Percentiles rank a stretch among this genome's conserved stretches.
Evolutionary conservation across 306 rosid species (phyloP).

Genomic region (Citrullus colocynthis): DNA sequence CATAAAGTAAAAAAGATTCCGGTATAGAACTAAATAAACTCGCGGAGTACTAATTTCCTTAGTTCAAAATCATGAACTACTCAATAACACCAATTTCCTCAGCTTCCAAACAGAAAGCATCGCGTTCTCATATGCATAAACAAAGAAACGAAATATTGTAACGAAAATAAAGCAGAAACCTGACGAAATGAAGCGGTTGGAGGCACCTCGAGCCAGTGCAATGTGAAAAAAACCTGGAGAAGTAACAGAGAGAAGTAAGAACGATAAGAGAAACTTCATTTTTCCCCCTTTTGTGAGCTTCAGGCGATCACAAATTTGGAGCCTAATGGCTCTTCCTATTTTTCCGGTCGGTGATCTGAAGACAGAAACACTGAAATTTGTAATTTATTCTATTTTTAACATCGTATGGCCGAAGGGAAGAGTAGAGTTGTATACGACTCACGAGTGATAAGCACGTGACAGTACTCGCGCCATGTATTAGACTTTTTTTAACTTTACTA

Average conservation of each 20-base stretch:
- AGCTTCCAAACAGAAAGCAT: neutral
- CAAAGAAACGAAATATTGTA: neutral
- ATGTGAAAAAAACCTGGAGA: conserved; percentile 17
- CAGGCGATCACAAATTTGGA: conserved; percentile 1
- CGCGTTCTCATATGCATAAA: neutral
- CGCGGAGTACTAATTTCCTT: neutral
- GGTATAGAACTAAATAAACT: neutral
- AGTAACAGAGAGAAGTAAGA: conserved; percentile 23
- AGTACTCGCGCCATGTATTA: neutral
- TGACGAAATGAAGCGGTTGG: conserved; percentile 16
- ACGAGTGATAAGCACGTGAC: conserved; percentile 1
- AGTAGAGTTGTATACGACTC: neutral
- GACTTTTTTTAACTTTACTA: no score
- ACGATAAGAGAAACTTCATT: conserved; percentile 16
- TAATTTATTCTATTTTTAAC: neutral
- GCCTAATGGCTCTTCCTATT: neutral
- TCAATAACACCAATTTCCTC: neutral
- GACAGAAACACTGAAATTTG: neutral
- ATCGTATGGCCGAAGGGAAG: neutral
- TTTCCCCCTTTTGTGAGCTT: neutral
- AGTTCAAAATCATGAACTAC: neutral
- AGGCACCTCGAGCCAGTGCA: conserved; percentile 40
- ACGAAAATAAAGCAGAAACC: conserved; percentile 26
- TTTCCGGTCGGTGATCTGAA: neutral
- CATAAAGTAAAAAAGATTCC: neutral